Percentiles rank a stretch among this genome's conserved stretches.
These are phyloP conservation scores for Solanum sejunctum DNA, from an alignment of 257 asterid species.

Conservation along the genomic window DNA sequence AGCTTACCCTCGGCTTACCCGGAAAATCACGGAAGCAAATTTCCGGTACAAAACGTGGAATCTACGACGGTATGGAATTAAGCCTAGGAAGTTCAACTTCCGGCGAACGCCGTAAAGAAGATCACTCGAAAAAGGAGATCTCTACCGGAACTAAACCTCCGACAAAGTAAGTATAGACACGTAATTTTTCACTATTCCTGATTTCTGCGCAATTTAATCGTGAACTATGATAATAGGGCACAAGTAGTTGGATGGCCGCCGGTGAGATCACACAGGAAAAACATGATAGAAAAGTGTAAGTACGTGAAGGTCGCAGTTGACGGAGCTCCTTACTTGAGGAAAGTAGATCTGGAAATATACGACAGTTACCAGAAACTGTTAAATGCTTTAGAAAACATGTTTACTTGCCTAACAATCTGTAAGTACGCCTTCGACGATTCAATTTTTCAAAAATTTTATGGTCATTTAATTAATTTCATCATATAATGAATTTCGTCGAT, in stretches of 20 bases:
- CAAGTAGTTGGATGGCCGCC: conserved; percentile 85
- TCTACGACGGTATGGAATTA: conserved; percentile 23
- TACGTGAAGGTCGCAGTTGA: conserved; percentile 73
- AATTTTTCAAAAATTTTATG: not conserved
- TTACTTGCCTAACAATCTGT: conserved; percentile 45
- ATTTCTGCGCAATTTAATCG: not conserved
- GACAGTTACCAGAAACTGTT: conserved; percentile 36
- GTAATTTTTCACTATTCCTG: not conserved
- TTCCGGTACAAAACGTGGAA: conserved; percentile 37
- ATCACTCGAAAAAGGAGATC: not conserved
- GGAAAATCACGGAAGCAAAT: conserved; percentile 7
- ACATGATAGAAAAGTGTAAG: conserved; percentile 26
- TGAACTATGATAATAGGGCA: conserved; percentile 16
- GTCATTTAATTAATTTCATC: not conserved
- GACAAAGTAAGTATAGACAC: conserved; percentile 25
- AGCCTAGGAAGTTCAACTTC: conserved; percentile 7
- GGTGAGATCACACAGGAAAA: conserved; percentile 47
- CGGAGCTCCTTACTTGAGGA: conserved; percentile 72
- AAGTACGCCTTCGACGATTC: conserved; percentile 1
- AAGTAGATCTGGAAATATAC: conserved; percentile 45
- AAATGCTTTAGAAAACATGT: conserved; percentile 44
- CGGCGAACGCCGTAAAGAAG: not conserved
- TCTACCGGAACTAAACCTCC: conserved; percentile 19
- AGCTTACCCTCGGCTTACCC: conserved; percentile 58
- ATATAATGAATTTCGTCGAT: not conserved